A percentile compares a stretch with the other conserved stretches of the same genome.
Evolutionary conservation across 352 stramenopile species (phyloP).

Genomic region (Peronospora farinosa): DNA sequence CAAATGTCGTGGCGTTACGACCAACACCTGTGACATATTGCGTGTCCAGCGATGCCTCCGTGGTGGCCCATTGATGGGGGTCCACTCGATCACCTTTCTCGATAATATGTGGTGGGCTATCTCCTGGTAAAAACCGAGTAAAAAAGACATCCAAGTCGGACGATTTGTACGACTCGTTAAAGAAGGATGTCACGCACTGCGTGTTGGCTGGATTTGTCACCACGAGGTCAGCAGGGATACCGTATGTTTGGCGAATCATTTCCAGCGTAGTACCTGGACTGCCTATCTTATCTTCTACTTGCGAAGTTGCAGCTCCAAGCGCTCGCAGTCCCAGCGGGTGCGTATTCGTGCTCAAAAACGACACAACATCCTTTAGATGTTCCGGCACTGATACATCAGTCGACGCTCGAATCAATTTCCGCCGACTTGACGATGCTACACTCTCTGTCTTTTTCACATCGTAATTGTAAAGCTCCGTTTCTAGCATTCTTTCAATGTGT

Average conservation of each 20-base stretch:
- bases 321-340: slow-evolving; percentile 53
- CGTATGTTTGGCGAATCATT: slow-evolving; percentile 51
- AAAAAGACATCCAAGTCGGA: slow-evolving; percentile 57
- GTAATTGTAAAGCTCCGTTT: slow-evolving; percentile 48
- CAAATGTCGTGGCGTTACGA: slow-evolving; percentile 69
- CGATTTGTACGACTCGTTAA: slow-evolving; percentile 55
- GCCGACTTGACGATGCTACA: slow-evolving; percentile 2
- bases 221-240: slow-evolving; percentile 59
- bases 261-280: slow-evolving; percentile 30
- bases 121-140: slow-evolving; percentile 40
- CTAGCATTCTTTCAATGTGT: slow-evolving; percentile 43
- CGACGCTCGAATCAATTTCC: slow-evolving; percentile 40
- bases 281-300: slow-evolving; percentile 6
- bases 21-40: slow-evolving; percentile 87
- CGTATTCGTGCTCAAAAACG: slow-evolving; percentile 66
- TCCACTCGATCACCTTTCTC: slow-evolving; percentile 55
- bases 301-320: slow-evolving; percentile 27
- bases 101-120: slow-evolving; percentile 42
- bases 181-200: slow-evolving; percentile 74
- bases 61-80: slow-evolving; percentile 29
- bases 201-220: slow-evolving; percentile 56
- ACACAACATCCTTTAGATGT: slow-evolving; percentile 37
- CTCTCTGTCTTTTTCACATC: slow-evolving; percentile 4
- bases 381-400: slow-evolving; percentile 29
- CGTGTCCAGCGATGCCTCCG: slow-evolving; percentile 84